A percentile compares a stretch with the other conserved stretches of the same genome.
phyloP scores from a whole-genome alignment of 805 yeast species.

The Blastobotrys chiropterorum region DNA sequence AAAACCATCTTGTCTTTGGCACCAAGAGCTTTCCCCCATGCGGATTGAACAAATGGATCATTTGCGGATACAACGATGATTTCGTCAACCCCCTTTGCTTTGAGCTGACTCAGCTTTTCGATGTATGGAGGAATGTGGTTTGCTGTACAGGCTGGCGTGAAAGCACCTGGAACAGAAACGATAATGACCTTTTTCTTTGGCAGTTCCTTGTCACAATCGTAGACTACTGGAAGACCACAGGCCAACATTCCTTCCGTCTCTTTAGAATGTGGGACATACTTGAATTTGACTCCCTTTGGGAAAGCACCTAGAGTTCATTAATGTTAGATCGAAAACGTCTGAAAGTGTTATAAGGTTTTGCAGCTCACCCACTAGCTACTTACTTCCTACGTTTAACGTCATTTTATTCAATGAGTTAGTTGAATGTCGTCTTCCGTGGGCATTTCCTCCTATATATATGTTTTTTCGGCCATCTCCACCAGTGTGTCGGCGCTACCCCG shows the following conservation, averaged over 20 bases:
- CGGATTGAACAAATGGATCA: slow-evolving; percentile 64
- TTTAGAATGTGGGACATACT: slow-evolving; percentile 31
- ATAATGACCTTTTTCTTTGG: slow-evolving; percentile 51
- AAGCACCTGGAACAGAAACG: slow-evolving; percentile 81
- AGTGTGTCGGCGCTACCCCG: no score
- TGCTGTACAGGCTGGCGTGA: slow-evolving; percentile 74
- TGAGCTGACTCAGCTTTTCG: slow-evolving; percentile 43
- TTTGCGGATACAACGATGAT: slow-evolving; percentile 60
- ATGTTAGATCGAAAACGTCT: no score
- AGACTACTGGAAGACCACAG: slow-evolving; percentile 36
- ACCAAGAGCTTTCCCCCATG: slow-evolving; percentile 54
- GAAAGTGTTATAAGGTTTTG: no score
- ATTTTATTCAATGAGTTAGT: no score
- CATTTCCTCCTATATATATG: no score
- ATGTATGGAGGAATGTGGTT: slow-evolving; percentile 68
- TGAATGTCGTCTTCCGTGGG: no score
- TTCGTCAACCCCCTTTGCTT: slow-evolving; percentile 55
- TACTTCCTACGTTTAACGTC: no score
- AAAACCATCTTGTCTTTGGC: slow-evolving; percentile 40
- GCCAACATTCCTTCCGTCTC: slow-evolving; percentile 27
- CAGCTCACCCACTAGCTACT: no score
- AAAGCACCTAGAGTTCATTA: no score
- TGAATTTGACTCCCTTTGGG: slow-evolving; percentile 30
- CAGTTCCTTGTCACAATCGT: slow-evolving; percentile 32
- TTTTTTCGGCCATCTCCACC: no score